These are phyloP conservation scores for Cyclotella kingstonii DNA, from an alignment of 108 stramenopile genomes.

Conservation along the genomic window DNA sequence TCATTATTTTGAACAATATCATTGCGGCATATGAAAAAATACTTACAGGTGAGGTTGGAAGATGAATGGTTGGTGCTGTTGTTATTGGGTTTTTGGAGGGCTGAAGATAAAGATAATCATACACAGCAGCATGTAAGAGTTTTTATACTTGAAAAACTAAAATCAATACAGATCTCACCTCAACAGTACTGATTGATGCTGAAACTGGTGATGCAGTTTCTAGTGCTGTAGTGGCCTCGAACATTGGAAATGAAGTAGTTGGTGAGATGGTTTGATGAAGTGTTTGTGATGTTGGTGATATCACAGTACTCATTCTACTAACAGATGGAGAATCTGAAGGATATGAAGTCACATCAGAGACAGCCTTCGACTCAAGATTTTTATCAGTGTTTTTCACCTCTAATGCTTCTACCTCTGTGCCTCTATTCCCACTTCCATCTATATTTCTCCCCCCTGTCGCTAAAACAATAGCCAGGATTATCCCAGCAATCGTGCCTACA, in stretches of 20 bases:
- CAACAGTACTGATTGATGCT: too few relatives aligned
- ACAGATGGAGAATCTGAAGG: too few relatives aligned
- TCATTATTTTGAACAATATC: background rate
- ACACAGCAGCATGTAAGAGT: background rate
- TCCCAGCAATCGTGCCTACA: constrained; percentile 28
- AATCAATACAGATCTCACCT: constrained; percentile 6
- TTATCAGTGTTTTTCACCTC: constrained; percentile 18
- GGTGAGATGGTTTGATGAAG: too few relatives aligned
- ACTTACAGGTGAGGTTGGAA: constrained; percentile 4
- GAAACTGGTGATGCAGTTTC: too few relatives aligned
- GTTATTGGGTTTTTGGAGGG: constrained; percentile 4
- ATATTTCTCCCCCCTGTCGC: constrained; percentile 12
- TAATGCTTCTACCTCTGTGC: background rate
- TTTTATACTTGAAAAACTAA: background rate
- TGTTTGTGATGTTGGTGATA: too few relatives aligned
- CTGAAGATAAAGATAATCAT: background rate
- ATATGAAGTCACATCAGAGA: too few relatives aligned
- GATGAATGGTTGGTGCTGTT: constrained; percentile 1
- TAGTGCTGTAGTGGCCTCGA: too few relatives aligned
- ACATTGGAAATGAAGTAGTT: too few relatives aligned
- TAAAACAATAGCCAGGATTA: constrained; percentile 22
- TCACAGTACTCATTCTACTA: too few relatives aligned
- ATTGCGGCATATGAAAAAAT: background rate
- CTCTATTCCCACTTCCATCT: background rate
- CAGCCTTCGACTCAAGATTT: too few relatives aligned